Evolutionary conservation across 2,329 filamentous ascomycete genomes (phyloP), one percentile per base, ranked within the genome.

Genomic region (Neopestalotiopsis sp.): DNA sequence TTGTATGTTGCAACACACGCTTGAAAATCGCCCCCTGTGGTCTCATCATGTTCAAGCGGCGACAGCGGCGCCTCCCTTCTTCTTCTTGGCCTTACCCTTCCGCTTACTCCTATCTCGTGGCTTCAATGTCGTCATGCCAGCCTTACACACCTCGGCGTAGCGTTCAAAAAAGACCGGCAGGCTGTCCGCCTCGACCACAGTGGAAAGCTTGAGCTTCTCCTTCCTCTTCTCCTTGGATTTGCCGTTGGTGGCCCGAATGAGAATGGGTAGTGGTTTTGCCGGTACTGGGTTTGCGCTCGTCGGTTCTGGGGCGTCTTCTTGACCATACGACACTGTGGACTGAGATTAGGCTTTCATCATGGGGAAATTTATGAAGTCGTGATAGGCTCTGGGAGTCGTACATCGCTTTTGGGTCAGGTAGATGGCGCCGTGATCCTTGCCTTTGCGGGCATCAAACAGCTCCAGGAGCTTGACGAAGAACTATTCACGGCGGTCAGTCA

Each of bases 121-220:
- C 89, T 97, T 98, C 82, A 99, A 79, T 7, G 91, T 91, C 63
- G 88, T 87, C 94, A 98, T 98, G 5, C 94, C 94, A 0, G 87
- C 84, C 84, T 97, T 98, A 82, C 95, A 98, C 3, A 94, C 87
- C 74, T 98, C 96, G 28, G 94, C 95, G 83, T 98, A 99, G 65
- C 89, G 87, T 38, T 85, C 83, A 79, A 94, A 99, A 78, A 99
- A 99, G 0, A 80, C 84, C 67, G 97, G 94, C 12, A 98, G 80
- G 5, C 92, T 89, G 69, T 91, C 89, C 0, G 92, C 89, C 67
- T 92, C 87, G 0, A 98, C 94, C 0, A 97, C 81, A 0, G 96
- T 98, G 2, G 93, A 94, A 32, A 98, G 78, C 80, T 95, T 97
- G 73, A 93, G 81, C 80, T 95, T 91, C 68, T 86, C 79, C 56